Evolutionary conservation across 2,329 filamentous ascomycete species (phyloP).

Genomic region (Raffaelea albimanens): DNA sequence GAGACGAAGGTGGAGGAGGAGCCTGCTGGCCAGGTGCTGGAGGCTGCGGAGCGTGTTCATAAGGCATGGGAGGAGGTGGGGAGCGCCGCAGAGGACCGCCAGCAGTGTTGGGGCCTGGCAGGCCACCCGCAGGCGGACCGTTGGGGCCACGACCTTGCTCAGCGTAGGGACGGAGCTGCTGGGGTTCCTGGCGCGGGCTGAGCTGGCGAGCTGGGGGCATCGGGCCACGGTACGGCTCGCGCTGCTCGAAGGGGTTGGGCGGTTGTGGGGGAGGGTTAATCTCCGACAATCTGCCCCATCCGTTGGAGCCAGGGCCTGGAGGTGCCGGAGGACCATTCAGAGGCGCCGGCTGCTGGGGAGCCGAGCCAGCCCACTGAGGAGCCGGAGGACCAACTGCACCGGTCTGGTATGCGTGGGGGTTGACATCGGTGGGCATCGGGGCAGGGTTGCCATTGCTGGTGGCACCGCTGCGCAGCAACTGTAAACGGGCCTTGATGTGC

Average conservation of each 20-base stretch:
- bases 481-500: slow-evolving; percentile 90
- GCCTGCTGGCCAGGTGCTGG: slow-evolving; percentile 29
- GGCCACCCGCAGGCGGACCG: slow-evolving; percentile 15
- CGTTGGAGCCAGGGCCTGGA: slow-evolving; percentile 46
- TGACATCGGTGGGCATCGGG: slow-evolving; percentile 90
- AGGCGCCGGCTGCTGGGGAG: slow-evolving; percentile 36
- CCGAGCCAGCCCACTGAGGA: slow-evolving; percentile 78
- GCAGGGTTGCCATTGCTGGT: slow-evolving; percentile 62
- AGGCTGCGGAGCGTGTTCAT: slow-evolving; percentile 45
- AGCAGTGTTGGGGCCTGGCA: slow-evolving; percentile 56
- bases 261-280: slow-evolving; percentile 68
- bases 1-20: slow-evolving; percentile 29
- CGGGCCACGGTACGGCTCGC: slow-evolving; percentile 57
- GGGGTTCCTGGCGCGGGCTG: slow-evolving; percentile 66
- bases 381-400: slow-evolving; percentile 76
- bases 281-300: slow-evolving; percentile 62
- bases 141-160: slow-evolving; percentile 44
- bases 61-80: slow-evolving; percentile 42
- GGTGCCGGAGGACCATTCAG: slow-evolving; percentile 43
- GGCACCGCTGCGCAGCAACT: slow-evolving; percentile 76
- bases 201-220: slow-evolving; percentile 54
- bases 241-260: slow-evolving; percentile 73
- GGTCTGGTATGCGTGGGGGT: slow-evolving; percentile 86
- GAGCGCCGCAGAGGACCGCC: slow-evolving; percentile 37
- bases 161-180: slow-evolving; percentile 59